These are phyloP conservation scores for Aureobasidium sp. DNA, from an alignment of 2,329 filamentous ascomycete species.

Conservation along the genomic window DNA sequence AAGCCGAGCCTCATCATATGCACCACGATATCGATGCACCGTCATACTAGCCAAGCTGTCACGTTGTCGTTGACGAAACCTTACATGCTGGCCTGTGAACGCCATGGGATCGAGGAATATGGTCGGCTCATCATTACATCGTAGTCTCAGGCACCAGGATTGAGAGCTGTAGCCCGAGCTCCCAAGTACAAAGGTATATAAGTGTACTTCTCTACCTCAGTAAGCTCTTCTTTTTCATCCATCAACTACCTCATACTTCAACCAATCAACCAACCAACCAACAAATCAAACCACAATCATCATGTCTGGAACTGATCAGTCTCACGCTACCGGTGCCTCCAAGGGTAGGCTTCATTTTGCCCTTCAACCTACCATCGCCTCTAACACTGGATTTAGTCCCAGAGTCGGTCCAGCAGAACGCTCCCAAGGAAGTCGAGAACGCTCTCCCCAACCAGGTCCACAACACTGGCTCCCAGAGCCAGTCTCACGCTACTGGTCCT, in stretches of 20 bases:
- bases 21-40: not conserved
- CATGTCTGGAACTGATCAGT: constrained; percentile 13
- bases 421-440: constrained; percentile 3
- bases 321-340: constrained; percentile 11
- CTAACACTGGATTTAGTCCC: not conserved
- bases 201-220: not conserved
- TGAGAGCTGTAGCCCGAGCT: not conserved
- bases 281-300: not conserved
- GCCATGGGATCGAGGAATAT: not conserved
- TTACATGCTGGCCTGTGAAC: not conserved
- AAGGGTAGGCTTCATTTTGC: not conserved
- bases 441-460: not conserved
- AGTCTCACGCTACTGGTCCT: constrained; percentile 4
- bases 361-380: not conserved
- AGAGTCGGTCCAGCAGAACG: not conserved
- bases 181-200: not conserved
- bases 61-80: not conserved
- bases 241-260: not conserved
- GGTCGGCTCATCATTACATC: constrained; percentile 6
- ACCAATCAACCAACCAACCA: not conserved
- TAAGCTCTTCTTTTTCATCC: not conserved
- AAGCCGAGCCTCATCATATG: not conserved
- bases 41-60: constrained; percentile 2
- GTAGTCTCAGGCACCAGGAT: not conserved
- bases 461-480: not conserved